Conservation (phyloP, 371 early-diverging fungal species). For the Mucor ambiguus region DNA sequence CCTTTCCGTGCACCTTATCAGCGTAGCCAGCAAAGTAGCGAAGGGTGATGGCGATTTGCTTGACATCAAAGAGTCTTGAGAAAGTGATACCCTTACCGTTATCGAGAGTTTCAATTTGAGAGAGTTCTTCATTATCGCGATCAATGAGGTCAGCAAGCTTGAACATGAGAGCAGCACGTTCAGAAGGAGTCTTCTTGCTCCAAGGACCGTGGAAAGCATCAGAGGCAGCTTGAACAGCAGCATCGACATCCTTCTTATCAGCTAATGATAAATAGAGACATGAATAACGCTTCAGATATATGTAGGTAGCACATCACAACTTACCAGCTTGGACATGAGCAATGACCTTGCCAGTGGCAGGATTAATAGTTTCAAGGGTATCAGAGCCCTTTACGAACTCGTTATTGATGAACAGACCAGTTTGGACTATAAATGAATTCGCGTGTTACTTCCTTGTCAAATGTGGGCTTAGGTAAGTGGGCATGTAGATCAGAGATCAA, state of each 20-base stretch:
- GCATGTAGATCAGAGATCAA: background rate
- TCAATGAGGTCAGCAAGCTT: slow-evolving; percentile 54
- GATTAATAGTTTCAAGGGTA: slow-evolving; percentile 54
- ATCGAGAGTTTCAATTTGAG: slow-evolving; percentile 50
- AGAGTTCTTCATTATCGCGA: slow-evolving; percentile 41
- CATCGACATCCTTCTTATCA: slow-evolving; percentile 45
- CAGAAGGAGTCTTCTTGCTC: slow-evolving; percentile 29
- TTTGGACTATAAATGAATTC: slow-evolving; percentile 36
- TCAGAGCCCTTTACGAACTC: slow-evolving; percentile 48
- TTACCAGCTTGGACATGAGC: slow-evolving; percentile 48
- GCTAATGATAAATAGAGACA: slow-evolving; percentile 27
- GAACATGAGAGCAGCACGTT: slow-evolving; percentile 47
- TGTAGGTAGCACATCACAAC: background rate
- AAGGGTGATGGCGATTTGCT: slow-evolving; percentile 53
- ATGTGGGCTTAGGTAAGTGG: background rate
- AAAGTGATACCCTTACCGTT: slow-evolving; percentile 53
- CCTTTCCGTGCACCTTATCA: slow-evolving; percentile 72
- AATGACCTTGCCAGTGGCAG: slow-evolving; percentile 51
- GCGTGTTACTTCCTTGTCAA: background rate
- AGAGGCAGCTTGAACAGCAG: slow-evolving; percentile 52
- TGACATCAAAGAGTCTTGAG: slow-evolving; percentile 58
- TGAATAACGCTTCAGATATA: background rate
- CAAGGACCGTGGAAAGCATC: slow-evolving; percentile 51
- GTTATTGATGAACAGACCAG: slow-evolving; percentile 60
- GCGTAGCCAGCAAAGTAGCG: slow-evolving; percentile 85